Evolutionary conservation across 2,329 filamentous ascomycete species (phyloP).

Genomic region (Samsoniella hepiali): DNA sequence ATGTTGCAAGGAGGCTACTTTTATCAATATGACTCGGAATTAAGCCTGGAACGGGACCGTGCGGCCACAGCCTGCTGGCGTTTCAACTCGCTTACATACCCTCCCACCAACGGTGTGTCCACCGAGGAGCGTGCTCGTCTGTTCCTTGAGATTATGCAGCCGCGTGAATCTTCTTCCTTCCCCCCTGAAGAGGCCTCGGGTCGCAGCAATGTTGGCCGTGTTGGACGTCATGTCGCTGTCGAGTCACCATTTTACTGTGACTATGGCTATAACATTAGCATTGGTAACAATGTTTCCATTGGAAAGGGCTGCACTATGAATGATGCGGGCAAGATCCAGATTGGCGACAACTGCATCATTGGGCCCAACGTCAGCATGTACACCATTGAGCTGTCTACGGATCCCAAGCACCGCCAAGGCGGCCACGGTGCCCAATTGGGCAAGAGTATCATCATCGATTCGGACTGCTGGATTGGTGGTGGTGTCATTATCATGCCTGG

Average conservation of each 20-base stretch:
- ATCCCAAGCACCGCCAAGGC: slow-evolving; percentile 70
- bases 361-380: slow-evolving; percentile 86
- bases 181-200: slow-evolving; percentile 53
- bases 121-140: slow-evolving; percentile 64
- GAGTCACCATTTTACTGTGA: slow-evolving; percentile 90
- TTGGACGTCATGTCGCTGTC: slow-evolving; percentile 74
- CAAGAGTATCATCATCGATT: slow-evolving; percentile 71
- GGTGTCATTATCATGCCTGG: slow-evolving; percentile 75
- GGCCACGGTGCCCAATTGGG: slow-evolving; percentile 69
- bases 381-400: slow-evolving; percentile 68
- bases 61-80: slow-evolving; percentile 78
- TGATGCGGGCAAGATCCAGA: slow-evolving; percentile 78
- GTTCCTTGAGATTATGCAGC: slow-evolving; percentile 69
- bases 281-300: slow-evolving; percentile 81
- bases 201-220: slow-evolving; percentile 54
- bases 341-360: slow-evolving; percentile 74
- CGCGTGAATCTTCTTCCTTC: slow-evolving; percentile 53
- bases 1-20: slow-evolving; percentile 83
- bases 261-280: slow-evolving; percentile 90
- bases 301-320: slow-evolving; percentile 80
- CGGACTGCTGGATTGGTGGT: slow-evolving; percentile 81
- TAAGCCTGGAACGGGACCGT: slow-evolving; percentile 78
- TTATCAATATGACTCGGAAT: slow-evolving; percentile 71
- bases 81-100: slow-evolving; percentile 76
- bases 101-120: slow-evolving; percentile 69